Evolutionary conservation across 1,284 basidiomycete genomes (phyloP).

Genomic region (Ceratobasidium papillatum): DNA sequence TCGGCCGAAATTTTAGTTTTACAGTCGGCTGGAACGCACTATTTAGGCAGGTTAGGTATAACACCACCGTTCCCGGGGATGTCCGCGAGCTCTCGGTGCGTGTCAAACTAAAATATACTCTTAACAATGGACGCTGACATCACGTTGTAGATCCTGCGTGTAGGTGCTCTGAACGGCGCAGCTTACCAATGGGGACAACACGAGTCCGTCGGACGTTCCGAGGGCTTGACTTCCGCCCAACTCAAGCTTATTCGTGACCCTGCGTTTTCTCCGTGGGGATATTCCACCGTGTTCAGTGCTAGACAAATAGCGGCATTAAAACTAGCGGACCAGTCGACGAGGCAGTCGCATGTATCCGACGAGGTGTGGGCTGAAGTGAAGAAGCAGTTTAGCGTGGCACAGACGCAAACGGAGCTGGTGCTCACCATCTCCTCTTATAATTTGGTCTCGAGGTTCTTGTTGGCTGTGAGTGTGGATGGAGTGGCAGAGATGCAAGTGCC

Average conservation of each 20-base stretch:
- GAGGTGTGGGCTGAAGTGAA: slow-evolving; percentile 15
- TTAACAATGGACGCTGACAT: not conserved
- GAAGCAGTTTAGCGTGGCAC: slow-evolving; percentile 5
- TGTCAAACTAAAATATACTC: not conserved
- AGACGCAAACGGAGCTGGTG: slow-evolving; percentile 27
- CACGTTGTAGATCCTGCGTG: slow-evolving; percentile 25
- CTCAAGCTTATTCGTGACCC: slow-evolving; percentile 39
- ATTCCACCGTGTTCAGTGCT: slow-evolving; percentile 1
- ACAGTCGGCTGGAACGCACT: slow-evolving; percentile 27
- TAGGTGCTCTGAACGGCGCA: slow-evolving; percentile 32
- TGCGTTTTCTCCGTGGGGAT: slow-evolving; percentile 15
- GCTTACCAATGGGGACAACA: slow-evolving; percentile 40
- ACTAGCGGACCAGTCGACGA: slow-evolving; percentile 38
- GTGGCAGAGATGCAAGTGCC: slow-evolving; percentile 36
- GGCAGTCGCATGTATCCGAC: slow-evolving; percentile 23
- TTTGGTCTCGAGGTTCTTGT: slow-evolving; percentile 38
- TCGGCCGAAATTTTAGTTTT: not conserved
- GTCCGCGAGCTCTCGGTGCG: slow-evolving; percentile 40
- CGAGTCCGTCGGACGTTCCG: slow-evolving; percentile 34
- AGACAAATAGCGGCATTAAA: slow-evolving; percentile 29
- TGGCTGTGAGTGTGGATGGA: slow-evolving; percentile 40
- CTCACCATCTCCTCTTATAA: slow-evolving; percentile 30
- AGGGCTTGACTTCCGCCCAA: slow-evolving; percentile 34
- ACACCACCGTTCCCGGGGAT: slow-evolving; percentile 35
- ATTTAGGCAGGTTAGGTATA: slow-evolving; percentile 27